Percentiles rank a stretch among this genome's conserved stretches.
Conservation (phyloP, 1,139 yeast genomes). For the Sugiyamaella xylanicola region DNA sequence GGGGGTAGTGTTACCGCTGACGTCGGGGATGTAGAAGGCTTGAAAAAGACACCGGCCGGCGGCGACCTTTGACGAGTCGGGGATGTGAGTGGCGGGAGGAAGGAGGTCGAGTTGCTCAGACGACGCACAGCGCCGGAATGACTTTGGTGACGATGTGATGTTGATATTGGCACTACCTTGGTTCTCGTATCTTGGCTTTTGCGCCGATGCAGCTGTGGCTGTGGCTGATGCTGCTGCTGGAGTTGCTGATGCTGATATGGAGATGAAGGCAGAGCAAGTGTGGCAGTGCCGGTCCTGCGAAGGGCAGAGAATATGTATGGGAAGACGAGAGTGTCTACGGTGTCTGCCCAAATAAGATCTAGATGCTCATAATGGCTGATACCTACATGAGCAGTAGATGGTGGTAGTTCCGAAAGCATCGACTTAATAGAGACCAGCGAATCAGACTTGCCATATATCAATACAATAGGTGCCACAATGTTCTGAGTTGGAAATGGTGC, state of each 20-base stretch:
- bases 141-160: slow-evolving; percentile 4
- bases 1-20: slow-evolving; percentile 4
- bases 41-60: slow-evolving; percentile 7
- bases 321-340: slow-evolving; percentile 57
- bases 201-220: background rate
- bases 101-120: slow-evolving; percentile 4
- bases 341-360: slow-evolving; percentile 85
- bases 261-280: slow-evolving; percentile 4
- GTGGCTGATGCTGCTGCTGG: background rate
- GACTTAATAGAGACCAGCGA: slow-evolving; percentile 82
- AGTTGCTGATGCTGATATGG: background rate
- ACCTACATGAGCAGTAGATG: slow-evolving; percentile 44
- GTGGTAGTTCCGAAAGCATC: slow-evolving; percentile 62
- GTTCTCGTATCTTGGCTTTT: slow-evolving; percentile 5
- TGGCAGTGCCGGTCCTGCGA: slow-evolving; percentile 17
- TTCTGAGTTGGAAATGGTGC: slow-evolving; percentile 69
- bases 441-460: slow-evolving; percentile 79
- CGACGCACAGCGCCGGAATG: slow-evolving; percentile 8
- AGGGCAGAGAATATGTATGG: slow-evolving; percentile 50
- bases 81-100: slow-evolving; percentile 10
- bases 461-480: slow-evolving; percentile 67
- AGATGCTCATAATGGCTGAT: slow-evolving; percentile 74
- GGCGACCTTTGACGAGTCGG: slow-evolving; percentile 10
- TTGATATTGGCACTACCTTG: background rate
- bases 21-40: slow-evolving; percentile 2